A percentile compares a stretch with the other conserved stretches of the same genome.
phyloP scores from a whole-genome alignment of 2,329 filamentous ascomycete genomes.

The Elsinoe necatrix region DNA sequence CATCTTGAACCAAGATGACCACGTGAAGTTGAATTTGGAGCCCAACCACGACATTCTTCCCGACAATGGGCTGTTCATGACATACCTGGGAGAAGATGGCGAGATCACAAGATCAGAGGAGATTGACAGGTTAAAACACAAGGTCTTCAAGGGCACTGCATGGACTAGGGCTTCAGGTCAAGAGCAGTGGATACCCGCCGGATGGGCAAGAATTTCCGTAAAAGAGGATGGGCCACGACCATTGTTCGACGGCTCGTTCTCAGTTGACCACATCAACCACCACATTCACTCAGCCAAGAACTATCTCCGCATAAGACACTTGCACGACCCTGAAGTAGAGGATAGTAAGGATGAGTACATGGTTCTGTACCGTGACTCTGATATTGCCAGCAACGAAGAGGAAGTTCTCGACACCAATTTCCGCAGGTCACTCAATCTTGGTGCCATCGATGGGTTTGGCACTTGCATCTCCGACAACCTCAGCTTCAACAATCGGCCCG shows the following conservation, averaged over 20 bases:
- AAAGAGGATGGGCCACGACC: constrained; percentile 67
- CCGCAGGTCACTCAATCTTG: constrained; percentile 42
- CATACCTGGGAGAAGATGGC: constrained; percentile 65
- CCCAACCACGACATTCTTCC: constrained; percentile 87
- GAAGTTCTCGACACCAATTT: constrained; percentile 35
- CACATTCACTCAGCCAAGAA: constrained; percentile 70
- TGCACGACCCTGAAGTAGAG: constrained; percentile 59
- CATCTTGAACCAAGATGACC: constrained; percentile 55
- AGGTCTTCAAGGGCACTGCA: constrained; percentile 72
- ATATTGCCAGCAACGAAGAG: constrained; percentile 48
- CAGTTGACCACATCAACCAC: constrained; percentile 71
- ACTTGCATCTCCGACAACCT: constrained; percentile 68
- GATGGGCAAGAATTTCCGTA: constrained; percentile 78
- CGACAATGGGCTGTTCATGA: constrained; percentile 59
- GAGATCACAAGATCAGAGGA: constrained; percentile 56
- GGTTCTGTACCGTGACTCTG: constrained; percentile 87
- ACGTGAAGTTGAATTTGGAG: constrained; percentile 70
- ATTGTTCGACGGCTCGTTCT: constrained; percentile 84
- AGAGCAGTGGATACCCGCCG: constrained; percentile 67
- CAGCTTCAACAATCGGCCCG: constrained; percentile 64
- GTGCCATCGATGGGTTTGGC: constrained; percentile 14
- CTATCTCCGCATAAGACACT: constrained; percentile 64
- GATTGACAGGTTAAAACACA: constrained; percentile 65
- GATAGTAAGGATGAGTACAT: constrained; percentile 57
- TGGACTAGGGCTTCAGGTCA: constrained; percentile 44